phyloP scores from a whole-genome alignment of 2,329 filamentous ascomycete species.

The Dothideomycetes sp. region DNA sequence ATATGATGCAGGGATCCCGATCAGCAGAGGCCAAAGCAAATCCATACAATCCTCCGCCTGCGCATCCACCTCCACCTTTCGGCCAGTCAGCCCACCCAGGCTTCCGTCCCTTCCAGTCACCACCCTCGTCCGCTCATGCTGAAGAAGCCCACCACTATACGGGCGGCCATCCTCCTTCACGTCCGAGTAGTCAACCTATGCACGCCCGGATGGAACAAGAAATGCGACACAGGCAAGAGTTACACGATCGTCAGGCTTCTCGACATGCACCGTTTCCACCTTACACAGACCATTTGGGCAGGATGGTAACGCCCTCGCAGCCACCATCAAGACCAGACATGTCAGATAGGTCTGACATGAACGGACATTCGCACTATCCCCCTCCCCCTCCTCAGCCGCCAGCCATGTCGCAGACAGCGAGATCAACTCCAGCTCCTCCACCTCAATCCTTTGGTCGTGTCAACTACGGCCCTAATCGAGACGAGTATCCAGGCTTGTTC shows the following conservation, averaged over 20 bases:
- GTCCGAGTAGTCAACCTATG: slow-evolving; percentile 28
- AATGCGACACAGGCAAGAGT: slow-evolving; percentile 12
- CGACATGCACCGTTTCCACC: slow-evolving; percentile 6
- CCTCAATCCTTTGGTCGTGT: slow-evolving; percentile 17
- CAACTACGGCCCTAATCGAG: slow-evolving; percentile 22
- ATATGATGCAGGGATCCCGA: slow-evolving; percentile 1
- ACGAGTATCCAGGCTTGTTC: slow-evolving; percentile 24
- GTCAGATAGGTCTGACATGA: not conserved
- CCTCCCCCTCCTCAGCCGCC: slow-evolving; percentile 1
- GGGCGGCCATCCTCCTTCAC: slow-evolving; percentile 14
- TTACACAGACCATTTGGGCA: slow-evolving; percentile 5
- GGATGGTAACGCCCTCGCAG: not conserved
- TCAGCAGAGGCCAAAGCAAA: slow-evolving; percentile 8
- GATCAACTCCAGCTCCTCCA: slow-evolving; percentile 6
- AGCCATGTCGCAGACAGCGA: slow-evolving; percentile 6
- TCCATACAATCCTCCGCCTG: slow-evolving; percentile 2
- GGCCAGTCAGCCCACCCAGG: slow-evolving; percentile 18
- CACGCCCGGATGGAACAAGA: slow-evolving; percentile 14
- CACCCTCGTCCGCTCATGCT: slow-evolving; percentile 23
- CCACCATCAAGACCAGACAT: slow-evolving; percentile 6
- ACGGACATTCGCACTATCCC: not conserved
- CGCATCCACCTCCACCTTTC: slow-evolving; percentile 7
- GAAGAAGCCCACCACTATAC: slow-evolving; percentile 6
- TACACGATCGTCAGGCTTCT: slow-evolving; percentile 3
- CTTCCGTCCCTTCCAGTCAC: slow-evolving; percentile 25